Evolutionary conservation across 1,139 yeast species (phyloP).

Genomic region (Saccharomyces hybrid): DNA sequence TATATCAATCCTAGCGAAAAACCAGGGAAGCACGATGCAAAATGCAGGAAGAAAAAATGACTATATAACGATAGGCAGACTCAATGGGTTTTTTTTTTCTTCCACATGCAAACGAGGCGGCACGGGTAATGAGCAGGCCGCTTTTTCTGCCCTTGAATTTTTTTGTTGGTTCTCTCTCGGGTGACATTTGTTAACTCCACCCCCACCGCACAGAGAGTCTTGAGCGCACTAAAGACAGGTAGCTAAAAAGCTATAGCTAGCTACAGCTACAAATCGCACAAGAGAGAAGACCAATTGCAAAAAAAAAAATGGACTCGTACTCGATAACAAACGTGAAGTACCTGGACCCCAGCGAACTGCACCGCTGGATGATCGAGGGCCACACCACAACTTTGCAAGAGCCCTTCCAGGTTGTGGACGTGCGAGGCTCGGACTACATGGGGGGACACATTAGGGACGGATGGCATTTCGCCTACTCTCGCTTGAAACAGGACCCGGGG

Average conservation of each 20-base stretch:
- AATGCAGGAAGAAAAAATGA: neutral
- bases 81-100: neutral
- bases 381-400: conserved; percentile 10
- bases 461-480: conserved; percentile 24
- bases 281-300: neutral
- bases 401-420: conserved; percentile 66
- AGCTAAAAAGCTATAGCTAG: too few relatives aligned
- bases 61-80: neutral
- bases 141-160: neutral
- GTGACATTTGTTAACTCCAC: too few relatives aligned
- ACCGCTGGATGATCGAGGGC: conserved; percentile 23
- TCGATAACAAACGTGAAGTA: conserved; percentile 19
- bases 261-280: too few relatives aligned
- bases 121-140: neutral
- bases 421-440: conserved; percentile 69
- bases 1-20: neutral
- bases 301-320: neutral
- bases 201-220: too few relatives aligned
- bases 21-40: neutral
- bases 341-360: conserved; percentile 21
- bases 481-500: conserved; percentile 56
- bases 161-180: neutral
- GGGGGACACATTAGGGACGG: conserved; percentile 39
- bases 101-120: neutral
- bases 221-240: too few relatives aligned